Base-by-base conservation (phyloP, 495 filamentous ascomycete genomes). In the Neurospora tetraspora region DNA sequence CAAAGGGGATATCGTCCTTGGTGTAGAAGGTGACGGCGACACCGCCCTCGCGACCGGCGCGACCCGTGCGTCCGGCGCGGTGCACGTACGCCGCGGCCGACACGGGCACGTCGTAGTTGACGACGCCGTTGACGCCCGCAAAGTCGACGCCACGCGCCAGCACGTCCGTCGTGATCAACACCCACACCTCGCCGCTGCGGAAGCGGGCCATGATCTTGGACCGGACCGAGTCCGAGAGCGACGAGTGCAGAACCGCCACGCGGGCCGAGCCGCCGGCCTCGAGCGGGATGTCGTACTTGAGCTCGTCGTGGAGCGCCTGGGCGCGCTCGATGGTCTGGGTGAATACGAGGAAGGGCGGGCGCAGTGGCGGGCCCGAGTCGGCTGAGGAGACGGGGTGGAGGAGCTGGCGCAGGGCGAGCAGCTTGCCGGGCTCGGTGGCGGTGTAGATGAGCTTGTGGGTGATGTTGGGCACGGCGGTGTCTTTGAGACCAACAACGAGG, bases 61-160 rank as follows among this genome's bases (percentile, higher is more conserved):
- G 85, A 2, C 94, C 96, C 0, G 96, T 98, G 70, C 96, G 88
- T 5, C 96, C 96, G 2, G 94, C 93, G 31, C 96, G 93, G 82
- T 99, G 96, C 27, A 99, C 91, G 75, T 99, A 99, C 7, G 91
- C 89, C 5, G 94, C 93, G 7, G 91, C 90, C 0, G 93, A 94
- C 43, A 89, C 93, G 2, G 96, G 96, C 68, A 98, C 91, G 79
- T 99, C 96, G 82, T 98, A 99, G 82, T 98, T 99, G 36, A 98
- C 90, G 1, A 99, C 94, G 42, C 94, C 92, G 76, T 97, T 96
- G 71, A 99, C 89, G 36, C 96, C 91, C 16, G 90, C 88, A 82
- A 98, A 97, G 81, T 99, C 96, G 47, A 99, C 88, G 31, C 96
- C 96, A 40, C 96, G 90, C 12, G 93, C 90, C 1, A 98, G 87